phyloP scores from a whole-genome alignment of 768 basidiomycete genomes.

The Pleurotus tuoliensis region DNA sequence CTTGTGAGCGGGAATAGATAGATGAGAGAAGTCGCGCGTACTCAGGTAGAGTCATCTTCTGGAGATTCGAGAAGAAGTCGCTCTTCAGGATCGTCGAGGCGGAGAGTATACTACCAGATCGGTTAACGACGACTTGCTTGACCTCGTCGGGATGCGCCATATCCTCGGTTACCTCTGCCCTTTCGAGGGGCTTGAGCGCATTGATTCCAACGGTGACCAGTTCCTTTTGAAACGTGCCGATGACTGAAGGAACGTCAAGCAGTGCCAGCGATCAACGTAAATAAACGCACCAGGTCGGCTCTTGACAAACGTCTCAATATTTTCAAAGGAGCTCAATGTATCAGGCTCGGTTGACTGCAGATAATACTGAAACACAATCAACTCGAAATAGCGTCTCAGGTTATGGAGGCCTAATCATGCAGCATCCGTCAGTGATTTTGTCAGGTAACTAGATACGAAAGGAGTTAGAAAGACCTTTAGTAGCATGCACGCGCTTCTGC shows the following conservation, averaged over 20 bases:
- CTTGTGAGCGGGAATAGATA: not conserved
- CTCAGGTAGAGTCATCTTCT: conserved; percentile 97
- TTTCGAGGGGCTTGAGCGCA: conserved; percentile 78
- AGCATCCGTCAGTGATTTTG: not conserved
- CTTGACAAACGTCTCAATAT: conserved; percentile 79
- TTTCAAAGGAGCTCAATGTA: conserved; percentile 69
- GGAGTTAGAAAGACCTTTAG: conserved; percentile 47
- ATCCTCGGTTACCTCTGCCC: conserved; percentile 60
- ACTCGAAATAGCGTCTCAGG: conserved; percentile 78
- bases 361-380: conserved; percentile 89
- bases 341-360: conserved; percentile 79
- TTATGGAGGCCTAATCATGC: conserved; percentile 61
- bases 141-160: conserved; percentile 91
- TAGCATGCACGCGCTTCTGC: conserved; percentile 59
- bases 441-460: no score
- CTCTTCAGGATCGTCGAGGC: conserved; percentile 93
- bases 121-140: conserved; percentile 75
- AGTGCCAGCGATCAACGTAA: not conserved
- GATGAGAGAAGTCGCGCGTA: conserved; percentile 21
- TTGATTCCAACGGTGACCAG: conserved; percentile 73
- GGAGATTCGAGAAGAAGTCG: conserved; percentile 89
- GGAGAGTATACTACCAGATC: conserved; percentile 82
- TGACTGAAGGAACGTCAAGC: conserved; percentile 45
- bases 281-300: conserved; percentile 67
- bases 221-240: conserved; percentile 94